phyloP scores from a whole-genome alignment of 176 grass and related monocot species.

The Oropetium thomaeum region DNA sequence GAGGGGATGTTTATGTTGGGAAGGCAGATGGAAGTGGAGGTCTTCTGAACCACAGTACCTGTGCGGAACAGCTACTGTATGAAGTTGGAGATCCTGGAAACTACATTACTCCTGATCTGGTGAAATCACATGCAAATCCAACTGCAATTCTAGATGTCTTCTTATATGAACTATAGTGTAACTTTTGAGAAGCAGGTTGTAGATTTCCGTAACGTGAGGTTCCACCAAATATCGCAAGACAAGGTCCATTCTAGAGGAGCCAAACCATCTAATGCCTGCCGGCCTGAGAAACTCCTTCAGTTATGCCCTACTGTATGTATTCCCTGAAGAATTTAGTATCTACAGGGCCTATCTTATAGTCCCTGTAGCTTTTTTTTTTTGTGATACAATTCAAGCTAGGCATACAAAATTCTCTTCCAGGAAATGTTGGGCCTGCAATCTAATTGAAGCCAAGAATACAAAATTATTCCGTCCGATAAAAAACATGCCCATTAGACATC shows the following conservation, averaged over 20 bases:
- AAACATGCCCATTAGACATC: neutral
- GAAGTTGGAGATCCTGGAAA: constrained; percentile 81
- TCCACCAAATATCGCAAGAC: constrained; percentile 64
- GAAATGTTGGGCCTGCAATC: neutral
- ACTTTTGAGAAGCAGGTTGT: constrained; percentile 59
- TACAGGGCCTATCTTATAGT: constrained; percentile 4
- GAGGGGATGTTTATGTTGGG: constrained; percentile 72
- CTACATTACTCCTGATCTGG: constrained; percentile 97
- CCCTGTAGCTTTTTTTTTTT: constrained; percentile 4
- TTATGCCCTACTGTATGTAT: constrained; percentile 67
- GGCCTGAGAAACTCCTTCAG: constrained; percentile 72
- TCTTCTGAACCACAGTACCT: constrained; percentile 61
- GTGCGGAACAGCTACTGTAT: constrained; percentile 92
- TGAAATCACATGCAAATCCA: constrained; percentile 42
- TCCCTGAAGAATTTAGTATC: constrained; percentile 18
- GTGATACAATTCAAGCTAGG: neutral
- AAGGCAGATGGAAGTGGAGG: constrained; percentile 80
- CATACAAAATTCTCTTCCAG: neutral
- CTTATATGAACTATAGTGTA: constrained; percentile 21
- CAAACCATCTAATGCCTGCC: constrained; percentile 55
- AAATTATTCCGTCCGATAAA: neutral
- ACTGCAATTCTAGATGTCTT: constrained; percentile 8
- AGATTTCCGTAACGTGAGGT: constrained; percentile 70
- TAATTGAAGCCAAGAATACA: neutral
- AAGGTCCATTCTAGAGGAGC: constrained; percentile 70